These are phyloP conservation scores for Anthostomella pinea DNA, from an alignment of 2,329 filamentous ascomycete species.

Conservation along the genomic window DNA sequence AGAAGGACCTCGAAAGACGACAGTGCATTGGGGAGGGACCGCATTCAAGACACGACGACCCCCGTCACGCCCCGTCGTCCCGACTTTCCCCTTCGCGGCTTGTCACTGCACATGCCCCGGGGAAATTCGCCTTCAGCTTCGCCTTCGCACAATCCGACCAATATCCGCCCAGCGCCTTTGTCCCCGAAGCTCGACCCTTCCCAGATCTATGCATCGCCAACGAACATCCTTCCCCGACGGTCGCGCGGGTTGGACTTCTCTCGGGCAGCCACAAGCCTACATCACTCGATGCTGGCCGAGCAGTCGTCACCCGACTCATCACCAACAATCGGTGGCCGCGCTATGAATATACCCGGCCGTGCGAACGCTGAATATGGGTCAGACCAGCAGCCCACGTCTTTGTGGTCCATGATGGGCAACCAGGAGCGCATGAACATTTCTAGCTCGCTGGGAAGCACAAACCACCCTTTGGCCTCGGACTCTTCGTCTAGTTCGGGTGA, in stretches of 20 bases:
- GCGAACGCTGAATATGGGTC: conserved; percentile 47
- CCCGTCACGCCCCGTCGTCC: conserved; percentile 74
- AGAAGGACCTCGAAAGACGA: conserved; percentile 65
- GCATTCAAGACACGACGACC: conserved; percentile 28
- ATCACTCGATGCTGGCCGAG: conserved; percentile 91
- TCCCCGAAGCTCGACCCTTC: conserved; percentile 84
- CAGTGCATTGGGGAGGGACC: conserved; percentile 45
- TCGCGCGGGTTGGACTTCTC: conserved; percentile 93
- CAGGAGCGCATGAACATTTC: conserved; percentile 71
- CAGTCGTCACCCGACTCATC: conserved; percentile 86
- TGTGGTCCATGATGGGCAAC: conserved; percentile 69
- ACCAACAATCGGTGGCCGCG: conserved; percentile 71
- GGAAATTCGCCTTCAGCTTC: conserved; percentile 41
- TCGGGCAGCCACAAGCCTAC: conserved; percentile 86
- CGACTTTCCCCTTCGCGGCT: conserved; percentile 58
- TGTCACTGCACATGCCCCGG: conserved; percentile 69
- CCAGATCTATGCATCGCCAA: conserved; percentile 81
- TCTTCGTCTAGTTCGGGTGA: conserved; percentile 72
- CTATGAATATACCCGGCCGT: conserved; percentile 60
- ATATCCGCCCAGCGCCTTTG: conserved; percentile 63
- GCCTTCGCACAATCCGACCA: conserved; percentile 31
- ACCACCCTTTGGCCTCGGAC: conserved; percentile 71
- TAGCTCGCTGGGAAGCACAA: conserved; percentile 77
- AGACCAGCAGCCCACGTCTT: conserved; percentile 66
- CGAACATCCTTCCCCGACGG: conserved; percentile 82